Percentiles rank a stretch among this genome's conserved stretches.
Evolutionary conservation across 176 grass and related monocot species (phyloP).

Genomic region (Zea luxurians): DNA sequence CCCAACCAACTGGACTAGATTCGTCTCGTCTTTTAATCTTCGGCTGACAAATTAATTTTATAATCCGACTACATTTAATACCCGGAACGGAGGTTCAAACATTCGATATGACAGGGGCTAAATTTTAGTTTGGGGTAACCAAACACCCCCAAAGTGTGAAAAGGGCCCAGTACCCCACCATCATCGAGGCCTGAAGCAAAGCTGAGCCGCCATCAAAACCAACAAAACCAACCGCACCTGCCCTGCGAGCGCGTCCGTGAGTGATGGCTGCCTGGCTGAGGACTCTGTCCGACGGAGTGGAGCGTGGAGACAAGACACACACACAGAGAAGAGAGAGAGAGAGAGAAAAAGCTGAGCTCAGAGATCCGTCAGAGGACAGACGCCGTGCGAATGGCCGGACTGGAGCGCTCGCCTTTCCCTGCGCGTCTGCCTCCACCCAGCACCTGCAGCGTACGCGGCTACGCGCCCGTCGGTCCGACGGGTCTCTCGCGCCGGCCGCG

Average conservation of each 20-base stretch:
- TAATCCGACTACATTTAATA: too few relatives aligned
- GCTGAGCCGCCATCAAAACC: background rate
- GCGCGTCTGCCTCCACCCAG: background rate
- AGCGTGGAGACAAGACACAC: too few relatives aligned
- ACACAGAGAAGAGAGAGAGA: too few relatives aligned
- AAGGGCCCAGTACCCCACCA: background rate
- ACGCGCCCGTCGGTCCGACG: background rate
- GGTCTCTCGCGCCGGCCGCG: background rate
- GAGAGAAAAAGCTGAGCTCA: too few relatives aligned
- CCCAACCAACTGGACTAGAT: too few relatives aligned
- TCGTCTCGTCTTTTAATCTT: too few relatives aligned
- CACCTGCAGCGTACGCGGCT: constrained; percentile 3
- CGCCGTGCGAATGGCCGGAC: background rate
- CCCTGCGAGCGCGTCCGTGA: background rate
- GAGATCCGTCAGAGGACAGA: constrained; percentile 2
- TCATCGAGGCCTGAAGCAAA: constrained; percentile 25
- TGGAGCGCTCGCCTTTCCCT: constrained; percentile 10
- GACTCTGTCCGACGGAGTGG: too few relatives aligned
- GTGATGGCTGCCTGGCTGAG: background rate
- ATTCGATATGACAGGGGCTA: too few relatives aligned
- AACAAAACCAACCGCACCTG: background rate
- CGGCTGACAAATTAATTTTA: too few relatives aligned
- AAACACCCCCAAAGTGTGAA: background rate
- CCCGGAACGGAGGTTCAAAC: too few relatives aligned
- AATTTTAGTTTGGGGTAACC: too few relatives aligned